phyloP scores from a whole-genome alignment of 129 eudicot genomes.

The Escallonia herrerae region DNA sequence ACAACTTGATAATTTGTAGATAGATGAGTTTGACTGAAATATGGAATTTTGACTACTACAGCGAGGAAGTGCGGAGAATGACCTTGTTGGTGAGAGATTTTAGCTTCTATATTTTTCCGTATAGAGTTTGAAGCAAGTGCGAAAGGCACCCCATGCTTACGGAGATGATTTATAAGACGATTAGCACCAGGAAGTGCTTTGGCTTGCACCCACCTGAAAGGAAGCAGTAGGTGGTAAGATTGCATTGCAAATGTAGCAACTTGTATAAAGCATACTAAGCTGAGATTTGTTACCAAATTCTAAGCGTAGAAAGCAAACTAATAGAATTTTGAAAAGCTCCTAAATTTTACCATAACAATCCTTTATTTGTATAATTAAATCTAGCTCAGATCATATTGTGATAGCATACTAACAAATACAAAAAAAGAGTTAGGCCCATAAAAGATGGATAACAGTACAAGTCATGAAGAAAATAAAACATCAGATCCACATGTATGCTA shows the following conservation, averaged over 20 bases:
- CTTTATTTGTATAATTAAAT: too few species aligned
- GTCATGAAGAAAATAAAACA: too few species aligned
- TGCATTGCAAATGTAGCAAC: neutral
- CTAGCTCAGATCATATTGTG: neutral
- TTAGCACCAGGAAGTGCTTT: conserved; percentile 79
- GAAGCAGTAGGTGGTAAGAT: conserved; percentile 13
- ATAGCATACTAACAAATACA: too few species aligned
- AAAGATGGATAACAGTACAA: too few species aligned
- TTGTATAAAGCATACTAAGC: neutral
- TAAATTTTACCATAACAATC: too few species aligned
- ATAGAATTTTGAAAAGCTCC: too few species aligned
- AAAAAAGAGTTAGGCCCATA: too few species aligned
- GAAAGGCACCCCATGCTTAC: conserved; percentile 50
- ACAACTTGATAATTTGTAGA: neutral
- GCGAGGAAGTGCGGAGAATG: neutral
- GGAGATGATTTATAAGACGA: conserved; percentile 83
- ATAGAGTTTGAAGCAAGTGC: conserved; percentile 80
- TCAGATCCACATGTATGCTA: too few species aligned
- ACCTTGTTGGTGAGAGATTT: conserved; percentile 70
- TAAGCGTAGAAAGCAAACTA: too few species aligned
- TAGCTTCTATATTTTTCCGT: conserved; percentile 45
- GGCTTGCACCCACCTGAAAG: conserved; percentile 63
- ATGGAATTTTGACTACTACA: neutral
- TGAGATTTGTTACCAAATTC: too few species aligned
- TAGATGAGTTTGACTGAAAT: neutral